Conservation (phyloP, 768 basidiomycete species). For the Saitozyma sp. region DNA sequence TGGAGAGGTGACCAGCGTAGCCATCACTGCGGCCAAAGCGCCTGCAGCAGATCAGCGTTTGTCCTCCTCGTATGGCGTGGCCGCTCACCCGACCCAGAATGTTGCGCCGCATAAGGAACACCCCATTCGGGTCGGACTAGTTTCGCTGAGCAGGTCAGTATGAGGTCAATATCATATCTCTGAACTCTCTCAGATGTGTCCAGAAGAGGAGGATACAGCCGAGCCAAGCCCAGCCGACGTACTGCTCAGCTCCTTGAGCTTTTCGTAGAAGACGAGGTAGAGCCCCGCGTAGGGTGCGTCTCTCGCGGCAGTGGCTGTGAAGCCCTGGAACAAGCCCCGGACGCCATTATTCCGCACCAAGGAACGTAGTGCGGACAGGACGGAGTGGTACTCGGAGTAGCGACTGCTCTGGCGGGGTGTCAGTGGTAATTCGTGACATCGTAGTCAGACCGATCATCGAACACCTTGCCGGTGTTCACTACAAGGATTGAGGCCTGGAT, state of each 20-base stretch:
- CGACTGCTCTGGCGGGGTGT: slow-evolving; percentile 29
- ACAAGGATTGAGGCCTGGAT: slow-evolving; percentile 48
- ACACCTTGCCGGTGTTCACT: slow-evolving; percentile 19
- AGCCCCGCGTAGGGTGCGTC: slow-evolving; percentile 93
- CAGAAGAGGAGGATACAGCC: background rate
- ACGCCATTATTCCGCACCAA: slow-evolving; percentile 59
- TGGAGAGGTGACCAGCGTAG: slow-evolving; percentile 82
- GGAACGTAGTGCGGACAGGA: slow-evolving; percentile 40
- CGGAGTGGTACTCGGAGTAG: slow-evolving; percentile 44
- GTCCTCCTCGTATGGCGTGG: background rate
- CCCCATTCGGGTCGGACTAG: slow-evolving; percentile 29
- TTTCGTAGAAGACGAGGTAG: slow-evolving; percentile 84
- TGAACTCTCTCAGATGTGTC: too few species aligned
- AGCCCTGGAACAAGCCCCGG: slow-evolving; percentile 78
- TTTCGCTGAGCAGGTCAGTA: slow-evolving; percentile 4
- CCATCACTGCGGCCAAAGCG: slow-evolving; percentile 77
- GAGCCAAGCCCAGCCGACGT: slow-evolving; percentile 8
- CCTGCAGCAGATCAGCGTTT: slow-evolving; percentile 57
- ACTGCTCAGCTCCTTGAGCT: slow-evolving; percentile 74
- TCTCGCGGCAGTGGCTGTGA: slow-evolving; percentile 81
- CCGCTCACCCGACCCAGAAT: slow-evolving; percentile 46
- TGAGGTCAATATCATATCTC: slow-evolving; percentile 52
- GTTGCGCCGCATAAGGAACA: slow-evolving; percentile 47
- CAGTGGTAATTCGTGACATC: background rate
- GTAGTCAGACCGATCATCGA: background rate